Evolutionary conservation across 1,139 yeast species (phyloP), one percentile per base, ranked within the genome.

Genomic region (Wickerhamiella pararugosa): DNA sequence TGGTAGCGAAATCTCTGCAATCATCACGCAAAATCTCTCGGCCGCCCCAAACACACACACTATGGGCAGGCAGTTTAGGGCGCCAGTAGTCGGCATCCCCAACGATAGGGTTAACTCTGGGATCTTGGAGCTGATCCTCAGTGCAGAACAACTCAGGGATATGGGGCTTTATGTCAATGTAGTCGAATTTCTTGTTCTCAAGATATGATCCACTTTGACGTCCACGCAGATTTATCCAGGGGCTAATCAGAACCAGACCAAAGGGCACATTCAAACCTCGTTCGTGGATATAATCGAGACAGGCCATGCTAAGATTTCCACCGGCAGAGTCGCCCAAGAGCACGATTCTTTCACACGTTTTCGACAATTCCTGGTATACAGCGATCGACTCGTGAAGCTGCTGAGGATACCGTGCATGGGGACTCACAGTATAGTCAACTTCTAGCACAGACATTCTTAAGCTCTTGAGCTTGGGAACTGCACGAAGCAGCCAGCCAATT

Each of bases 261-360:
- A 47, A 33, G 25, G 45, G 28, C 7, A 41, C 43, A 5, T 32
- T 25, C 31, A 32, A 9, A 5, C 32, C 29, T 15, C 34, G 33
- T 9, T 11, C 28, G 41, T 61, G 56, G 32, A 60, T 50, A 44
- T 57, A 62, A 44, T 66, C 58, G n/a, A 60, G 51, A 10, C 66
- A 36, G 5, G 63, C 57, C 11, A 64, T 47, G 6, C 62, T 56
- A 49, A 68, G 53, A 50, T 69, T 69, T 3, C 61, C 70, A 9
- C 75, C 75, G 28, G 70, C 69, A 2, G 74, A 69, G 49, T 69
- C 75, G 6, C 73, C 75, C 35, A 66, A 45, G 5, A 69, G 47
- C 25, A 58, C 58, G 40, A 70, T 58, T 36, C 63, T 60, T 5
- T 50, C 47, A 41, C 48, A 45, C 42, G 41, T 10, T 5, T 40